Base-by-base conservation (phyloP, 352 stramenopile genomes). In the Pythium scleroteichum region DNA sequence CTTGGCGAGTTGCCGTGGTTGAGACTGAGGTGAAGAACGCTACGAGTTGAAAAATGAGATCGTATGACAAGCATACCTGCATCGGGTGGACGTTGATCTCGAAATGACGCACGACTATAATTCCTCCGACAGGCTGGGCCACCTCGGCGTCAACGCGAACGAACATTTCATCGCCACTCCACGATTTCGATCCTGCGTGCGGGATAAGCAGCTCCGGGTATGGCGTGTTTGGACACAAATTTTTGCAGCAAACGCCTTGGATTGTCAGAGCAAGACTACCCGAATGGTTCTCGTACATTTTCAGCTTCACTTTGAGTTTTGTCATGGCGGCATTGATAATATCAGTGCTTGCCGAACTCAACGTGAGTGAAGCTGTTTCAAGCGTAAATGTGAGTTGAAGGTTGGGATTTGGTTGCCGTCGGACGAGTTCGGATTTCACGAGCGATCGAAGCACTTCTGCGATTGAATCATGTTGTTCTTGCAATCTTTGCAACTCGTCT, bases 81-180 rank as follows among this genome's bases (percentile, higher is more conserved):
- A 95, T 75, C 4, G 86, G 86, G 42, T 92, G 82, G 2, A 93
- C 76, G 32, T 95, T 95, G 26, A 95, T 64, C 65, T 94, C 84
- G 62, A 94, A 92, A 71, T 93, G 86, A 39, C 91, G 77, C 10
- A 95, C 71, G 26, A 95, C 54, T 17, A 76, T 85, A 32, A 85
- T 79, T 1, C 68, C 78, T 26, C 68, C 62, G 1, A 89, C 71
- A 10, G 85, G 80, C 29, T 78, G 73, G n/a, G 76, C 71, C 17
- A 93, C 76, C 49, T 94, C 85, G 12, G 82, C 80, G 48, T 93
- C 82, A 17, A 93, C 48, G 17, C 85, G 80, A 35, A 95, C 59
- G 47, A 93, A 91, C 60, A 72, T 78, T 44, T 90, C 71, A 19
- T 84, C 71, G 13, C 82, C 82, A 53, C 81, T 79, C 74, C 80